Percentiles rank a stretch among this genome's conserved stretches.
These are phyloP conservation scores for Ophiobolus disseminans DNA, from an alignment of 2,329 filamentous ascomycete genomes.

Conservation along the genomic window DNA sequence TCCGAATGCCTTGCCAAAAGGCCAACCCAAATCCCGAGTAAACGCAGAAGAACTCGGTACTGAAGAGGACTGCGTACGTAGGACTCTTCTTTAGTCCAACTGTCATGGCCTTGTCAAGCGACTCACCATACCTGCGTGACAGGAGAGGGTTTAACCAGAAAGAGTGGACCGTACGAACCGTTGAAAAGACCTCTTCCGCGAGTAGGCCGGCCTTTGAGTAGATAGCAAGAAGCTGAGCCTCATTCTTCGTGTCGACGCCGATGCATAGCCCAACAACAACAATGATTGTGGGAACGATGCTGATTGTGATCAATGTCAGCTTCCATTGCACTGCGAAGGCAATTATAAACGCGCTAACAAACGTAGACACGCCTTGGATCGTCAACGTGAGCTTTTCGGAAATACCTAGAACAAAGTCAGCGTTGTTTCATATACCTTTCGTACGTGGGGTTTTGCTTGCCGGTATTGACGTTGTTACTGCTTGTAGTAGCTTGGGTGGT, in stretches of 20 bases:
- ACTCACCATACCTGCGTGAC: slow-evolving; percentile 52
- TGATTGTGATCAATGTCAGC: slow-evolving; percentile 76
- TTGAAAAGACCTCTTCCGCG: slow-evolving; percentile 60
- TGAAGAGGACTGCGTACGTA: slow-evolving; percentile 53
- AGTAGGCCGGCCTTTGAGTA: slow-evolving; percentile 55
- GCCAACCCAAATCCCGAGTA: slow-evolving; percentile 56
- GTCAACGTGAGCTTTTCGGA: slow-evolving; percentile 53
- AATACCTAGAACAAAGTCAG: too few species aligned
- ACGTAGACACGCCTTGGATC: slow-evolving; percentile 56
- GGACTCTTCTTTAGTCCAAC: slow-evolving; percentile 55
- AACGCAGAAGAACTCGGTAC: slow-evolving; percentile 52
- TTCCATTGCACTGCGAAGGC: slow-evolving; percentile 94
- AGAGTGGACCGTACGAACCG: slow-evolving; percentile 56
- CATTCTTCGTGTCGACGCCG: slow-evolving; percentile 45
- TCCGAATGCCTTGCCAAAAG: slow-evolving; percentile 60
- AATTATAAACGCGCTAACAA: slow-evolving; percentile 86
- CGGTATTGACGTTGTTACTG: slow-evolving; percentile 91
- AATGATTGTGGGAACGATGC: slow-evolving; percentile 56
- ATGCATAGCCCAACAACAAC: slow-evolving; percentile 40
- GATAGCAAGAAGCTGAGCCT: slow-evolving; percentile 48
- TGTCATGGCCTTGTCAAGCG: slow-evolving; percentile 52
- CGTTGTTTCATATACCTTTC: too few species aligned
- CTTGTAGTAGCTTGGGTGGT: slow-evolving; percentile 94
- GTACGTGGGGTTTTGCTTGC: too few species aligned
- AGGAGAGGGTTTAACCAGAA: slow-evolving; percentile 58